Percentiles rank a stretch among this genome's conserved stretches.
phyloP scores from a whole-genome alignment of 768 basidiomycete species.

The Tulasnella sp. region DNA sequence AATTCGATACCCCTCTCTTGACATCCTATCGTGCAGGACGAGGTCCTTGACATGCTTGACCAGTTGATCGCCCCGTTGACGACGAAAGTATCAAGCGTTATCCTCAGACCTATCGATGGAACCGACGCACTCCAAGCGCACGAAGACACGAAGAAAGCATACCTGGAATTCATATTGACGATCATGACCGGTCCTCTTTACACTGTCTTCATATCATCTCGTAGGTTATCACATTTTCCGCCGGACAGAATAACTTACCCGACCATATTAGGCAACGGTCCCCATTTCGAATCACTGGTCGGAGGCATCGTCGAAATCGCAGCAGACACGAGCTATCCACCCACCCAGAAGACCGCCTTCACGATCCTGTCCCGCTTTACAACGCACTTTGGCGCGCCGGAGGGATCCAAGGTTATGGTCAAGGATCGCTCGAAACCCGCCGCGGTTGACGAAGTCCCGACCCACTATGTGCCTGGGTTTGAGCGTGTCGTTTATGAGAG shows the following conservation, averaged over 20 bases:
- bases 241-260: background rate
- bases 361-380: constrained; percentile 62
- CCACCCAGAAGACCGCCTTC: constrained; percentile 67
- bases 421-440: constrained; percentile 15
- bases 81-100: constrained; percentile 61
- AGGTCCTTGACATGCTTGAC: constrained; percentile 80
- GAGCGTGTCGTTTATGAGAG: constrained; percentile 85
- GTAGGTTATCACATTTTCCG: constrained; percentile 37
- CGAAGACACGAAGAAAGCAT: constrained; percentile 75
- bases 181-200: constrained; percentile 74
- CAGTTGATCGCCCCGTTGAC: constrained; percentile 80
- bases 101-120: constrained; percentile 68
- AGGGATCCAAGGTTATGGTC: constrained; percentile 30
- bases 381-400: constrained; percentile 48
- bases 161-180: constrained; percentile 67
- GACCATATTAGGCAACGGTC: constrained; percentile 44
- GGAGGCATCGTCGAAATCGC: constrained; percentile 60
- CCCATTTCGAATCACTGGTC: constrained; percentile 53
- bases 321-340: constrained; percentile 61
- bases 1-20: background rate
- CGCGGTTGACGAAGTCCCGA: constrained; percentile 25
- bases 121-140: constrained; percentile 79
- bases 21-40: constrained; percentile 38
- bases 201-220: constrained; percentile 73
- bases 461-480: constrained; percentile 60